Percentiles rank a stretch among this genome's conserved stretches.
These are phyloP conservation scores for Nigrospora sphaerica DNA, from an alignment of 2,329 filamentous ascomycete genomes.

Conservation along the genomic window DNA sequence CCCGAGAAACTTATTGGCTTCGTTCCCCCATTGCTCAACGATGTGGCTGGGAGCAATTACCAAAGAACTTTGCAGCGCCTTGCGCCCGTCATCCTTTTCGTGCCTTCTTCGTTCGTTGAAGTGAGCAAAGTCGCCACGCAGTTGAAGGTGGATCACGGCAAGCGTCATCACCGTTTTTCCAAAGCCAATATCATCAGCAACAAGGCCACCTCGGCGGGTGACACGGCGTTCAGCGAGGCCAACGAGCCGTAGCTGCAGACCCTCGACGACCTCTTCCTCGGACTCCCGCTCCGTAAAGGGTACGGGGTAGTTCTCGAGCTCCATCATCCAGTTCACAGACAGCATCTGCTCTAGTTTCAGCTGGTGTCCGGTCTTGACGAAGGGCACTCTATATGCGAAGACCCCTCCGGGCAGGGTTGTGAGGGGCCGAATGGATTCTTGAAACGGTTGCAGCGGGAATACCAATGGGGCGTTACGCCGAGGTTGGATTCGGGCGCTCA, in stretches of 20 bases:
- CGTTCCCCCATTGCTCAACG: slow-evolving; percentile 28
- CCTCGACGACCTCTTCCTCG: slow-evolving; percentile 27
- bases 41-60: slow-evolving; percentile 32
- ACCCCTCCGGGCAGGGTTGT: not conserved
- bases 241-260: slow-evolving; percentile 24
- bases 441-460: not conserved
- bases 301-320: slow-evolving; percentile 11
- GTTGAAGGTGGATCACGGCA: slow-evolving; percentile 25
- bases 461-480: not conserved
- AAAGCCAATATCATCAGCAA: slow-evolving; percentile 36
- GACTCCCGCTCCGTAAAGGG: slow-evolving; percentile 28
- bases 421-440: not conserved
- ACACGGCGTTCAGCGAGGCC: slow-evolving; percentile 20
- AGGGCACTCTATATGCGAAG: not conserved
- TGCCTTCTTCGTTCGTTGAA: slow-evolving; percentile 13
- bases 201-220: slow-evolving; percentile 26
- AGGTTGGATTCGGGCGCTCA: not conserved
- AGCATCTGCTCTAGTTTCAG: slow-evolving; percentile 15
- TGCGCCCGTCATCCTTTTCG: slow-evolving; percentile 4
- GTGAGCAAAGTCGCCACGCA: slow-evolving; percentile 8
- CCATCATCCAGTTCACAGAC: slow-evolving; percentile 24
- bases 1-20: slow-evolving; percentile 25
- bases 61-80: slow-evolving; percentile 28
- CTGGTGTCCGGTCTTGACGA: not conserved
- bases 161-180: slow-evolving; percentile 36